phyloP scores from a whole-genome alignment of 2,329 filamentous ascomycete species.

The Penicillium janthinellum region DNA sequence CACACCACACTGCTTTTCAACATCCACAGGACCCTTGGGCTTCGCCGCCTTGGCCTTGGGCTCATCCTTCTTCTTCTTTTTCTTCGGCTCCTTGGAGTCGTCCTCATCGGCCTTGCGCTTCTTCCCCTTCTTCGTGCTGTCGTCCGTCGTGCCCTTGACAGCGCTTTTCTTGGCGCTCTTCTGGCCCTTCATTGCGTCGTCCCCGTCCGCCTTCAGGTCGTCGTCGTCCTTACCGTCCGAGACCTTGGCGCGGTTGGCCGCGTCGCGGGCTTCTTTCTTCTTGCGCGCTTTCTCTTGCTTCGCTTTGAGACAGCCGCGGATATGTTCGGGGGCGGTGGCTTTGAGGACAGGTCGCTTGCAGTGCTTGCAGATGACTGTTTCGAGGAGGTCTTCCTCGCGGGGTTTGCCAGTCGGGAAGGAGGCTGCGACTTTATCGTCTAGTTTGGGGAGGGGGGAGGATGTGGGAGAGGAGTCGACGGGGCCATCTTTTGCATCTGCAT shows the following conservation, averaged over 20 bases:
- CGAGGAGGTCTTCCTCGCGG: conserved; percentile 76
- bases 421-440: conserved; percentile 75
- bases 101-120: conserved; percentile 73
- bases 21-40: conserved; percentile 88
- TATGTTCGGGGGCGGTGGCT: conserved; percentile 74
- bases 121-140: conserved; percentile 66
- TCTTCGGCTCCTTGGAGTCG: conserved; percentile 77
- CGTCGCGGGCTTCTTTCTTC: conserved; percentile 74
- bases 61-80: conserved; percentile 95
- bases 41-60: conserved; percentile 81
- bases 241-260: conserved; percentile 63
- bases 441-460: conserved; percentile 51
- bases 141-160: conserved; percentile 55
- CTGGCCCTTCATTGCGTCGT: conserved; percentile 56
- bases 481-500: conserved; percentile 29
- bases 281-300: conserved; percentile 80
- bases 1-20: conserved; percentile 92
- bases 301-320: conserved; percentile 77
- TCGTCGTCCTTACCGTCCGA: conserved; percentile 51
- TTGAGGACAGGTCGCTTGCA: conserved; percentile 88
- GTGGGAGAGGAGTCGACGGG: conserved; percentile 36
- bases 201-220: conserved; percentile 38
- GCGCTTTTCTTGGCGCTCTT: conserved; percentile 67
- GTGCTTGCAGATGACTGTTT: conserved; percentile 85
- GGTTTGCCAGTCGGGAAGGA: conserved; percentile 81